A percentile compares a stretch with the other conserved stretches of the same genome.
Conservation (phyloP, 1,284 basidiomycete species). For the Microbotryomycetes sp. region DNA sequence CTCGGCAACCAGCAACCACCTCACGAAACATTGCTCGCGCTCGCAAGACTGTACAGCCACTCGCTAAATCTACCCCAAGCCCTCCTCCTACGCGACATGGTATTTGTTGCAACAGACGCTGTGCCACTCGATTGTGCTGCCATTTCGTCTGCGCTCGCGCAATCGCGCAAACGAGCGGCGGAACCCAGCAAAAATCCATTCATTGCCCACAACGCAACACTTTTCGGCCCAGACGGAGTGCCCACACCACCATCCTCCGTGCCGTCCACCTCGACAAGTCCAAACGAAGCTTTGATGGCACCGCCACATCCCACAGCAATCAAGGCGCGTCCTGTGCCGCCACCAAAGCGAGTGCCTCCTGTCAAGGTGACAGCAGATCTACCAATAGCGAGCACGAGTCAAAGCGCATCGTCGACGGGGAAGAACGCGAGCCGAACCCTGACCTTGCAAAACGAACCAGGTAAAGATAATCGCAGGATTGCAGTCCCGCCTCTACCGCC, state of each 20-base stretch:
- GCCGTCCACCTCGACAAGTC: background rate
- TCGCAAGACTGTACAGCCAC: background rate
- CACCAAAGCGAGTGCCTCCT: background rate
- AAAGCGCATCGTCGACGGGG: too few species aligned
- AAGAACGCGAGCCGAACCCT: too few species aligned
- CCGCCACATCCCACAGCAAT: background rate
- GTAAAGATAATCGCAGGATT: too few species aligned
- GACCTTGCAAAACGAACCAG: too few species aligned
- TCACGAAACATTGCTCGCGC: background rate
- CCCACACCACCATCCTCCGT: background rate
- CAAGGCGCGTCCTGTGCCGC: background rate
- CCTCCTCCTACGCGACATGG: background rate
- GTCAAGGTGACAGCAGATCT: background rate
- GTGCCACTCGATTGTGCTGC: background rate
- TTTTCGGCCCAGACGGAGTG: too few species aligned
- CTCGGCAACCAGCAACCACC: background rate
- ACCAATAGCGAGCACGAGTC: too few species aligned
- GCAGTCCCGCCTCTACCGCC: too few species aligned
- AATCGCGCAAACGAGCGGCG: too few species aligned
- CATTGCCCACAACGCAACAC: too few species aligned
- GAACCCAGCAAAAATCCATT: too few species aligned
- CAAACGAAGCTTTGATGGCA: background rate
- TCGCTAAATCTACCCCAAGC: background rate
- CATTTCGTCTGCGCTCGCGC: too few species aligned
- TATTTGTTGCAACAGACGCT: background rate